Evolutionary conservation across 257 asterid species (phyloP), one percentile per base, ranked within the genome.

Genomic region (Jacaranda copaia): DNA sequence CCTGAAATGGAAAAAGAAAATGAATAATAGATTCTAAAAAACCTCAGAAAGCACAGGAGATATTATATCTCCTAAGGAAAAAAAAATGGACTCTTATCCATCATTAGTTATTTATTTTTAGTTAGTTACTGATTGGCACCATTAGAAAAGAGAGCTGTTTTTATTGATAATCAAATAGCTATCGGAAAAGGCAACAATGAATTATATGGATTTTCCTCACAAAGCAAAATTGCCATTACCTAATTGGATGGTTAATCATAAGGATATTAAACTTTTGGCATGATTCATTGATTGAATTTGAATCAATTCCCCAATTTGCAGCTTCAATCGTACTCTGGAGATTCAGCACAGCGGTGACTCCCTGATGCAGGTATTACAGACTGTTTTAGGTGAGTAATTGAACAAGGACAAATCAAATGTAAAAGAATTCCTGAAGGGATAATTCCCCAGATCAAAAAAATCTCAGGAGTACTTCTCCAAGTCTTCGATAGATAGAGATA

Each of bases 261-360:
- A 96, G 94, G 78, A 89, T 81, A 80, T 91, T 84, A 63, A 58
- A 87, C 59, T 82, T 89, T 81, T 90, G 99, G 88, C 98, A 93
- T 55, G 97, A 70, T 64, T 91, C 97, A 3, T 90, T 91, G 78
- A 93, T 86, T 53, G 77, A 72, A 78, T 91, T 86, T 64, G 87
- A 81, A 82, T 86, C 87, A 56, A 96, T 85, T 79, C 97, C 99
- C 99, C 99, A 96, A 57, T 91, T 96, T 52, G 90, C 89, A 72
- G 97, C 96, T 87, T 96, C 98, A 48, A 74, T 62, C 5, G 85
- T 81, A 82, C 99, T 90, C 87, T 93, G 99, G 84, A 93, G 86
- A 89, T 93, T 96, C 89, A 96, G 84, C 85, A 91, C 97, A 56
- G 96, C 97, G 52, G 98, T 91, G 83, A 96, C 87, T 81, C 99